Base-by-base conservation (phyloP, 441 rosid species). In the Viola pubescens region DNA sequence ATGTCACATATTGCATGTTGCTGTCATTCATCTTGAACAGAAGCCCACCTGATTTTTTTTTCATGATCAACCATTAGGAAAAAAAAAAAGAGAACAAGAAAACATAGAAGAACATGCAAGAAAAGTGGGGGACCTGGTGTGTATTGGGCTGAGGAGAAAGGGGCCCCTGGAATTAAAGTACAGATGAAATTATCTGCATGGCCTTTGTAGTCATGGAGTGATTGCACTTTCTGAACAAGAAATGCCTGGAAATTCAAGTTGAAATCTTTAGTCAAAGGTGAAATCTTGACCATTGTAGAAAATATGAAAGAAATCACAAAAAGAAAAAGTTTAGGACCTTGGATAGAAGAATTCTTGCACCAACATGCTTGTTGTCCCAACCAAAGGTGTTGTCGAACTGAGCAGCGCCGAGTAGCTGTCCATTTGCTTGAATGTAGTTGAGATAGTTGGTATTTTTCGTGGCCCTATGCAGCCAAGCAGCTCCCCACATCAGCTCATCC, bases 401-500 rank as follows among this genome's bases (percentile, higher is more conserved):
- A 11, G 75, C 85, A 40, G 97, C 97, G 8, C 96, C 98, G 48
- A 89, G 87, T 0, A 84, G 74, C 68, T 87, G 82, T 14, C 97
- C 86, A 43, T 92, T 92, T 67, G 65, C 76, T 70, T 85, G 77
- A 51, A 92, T 84, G 82, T 89, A 92, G 56, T 58, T 80, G 8
- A 92, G 88, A 66, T 81, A 87, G 61, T 64, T 56, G 40, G 86
- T 78, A 62, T 82, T 83, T 44, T 74, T 77, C 9, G 98, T 81
- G 11, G 98, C 96, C 74, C 72, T 82, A 39, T 92, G 77, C 54
- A 92, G 68, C 98, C 98, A 92, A 9, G 97, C 89, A 40, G 98
- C 97, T 62, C 92, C 97, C 98, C 96, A 92, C 14, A 92, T 69
- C 74, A 89, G 68, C 82, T 92, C 98, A 69, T 92, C 98, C 97